Base-by-base conservation (phyloP, 768 basidiomycete species). In the Cantharellus anzutake region DNA sequence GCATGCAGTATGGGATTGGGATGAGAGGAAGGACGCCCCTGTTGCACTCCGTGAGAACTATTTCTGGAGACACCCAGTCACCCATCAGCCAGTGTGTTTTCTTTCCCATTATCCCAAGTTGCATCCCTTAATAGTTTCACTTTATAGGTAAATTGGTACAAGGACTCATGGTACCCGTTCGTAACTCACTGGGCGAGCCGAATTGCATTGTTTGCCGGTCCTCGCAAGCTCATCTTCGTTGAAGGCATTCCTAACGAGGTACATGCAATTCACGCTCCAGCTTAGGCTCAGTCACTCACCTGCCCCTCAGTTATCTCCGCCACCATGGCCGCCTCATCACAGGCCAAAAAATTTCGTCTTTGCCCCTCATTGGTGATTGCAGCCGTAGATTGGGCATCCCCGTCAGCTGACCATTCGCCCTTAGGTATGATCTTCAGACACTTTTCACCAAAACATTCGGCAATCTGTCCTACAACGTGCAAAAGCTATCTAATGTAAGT, bases 231-330 rank as follows among this genome's bases (percentile, higher is more conserved):
- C 59, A 69, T 84, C 0, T 87, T 94, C 63, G 75, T 83, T 0
- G 94, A 94, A 65, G 78, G 84, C 16, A 85, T 99, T 63, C 94
- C 96, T 4, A 99, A 99, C 65, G 94, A 99, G 74, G 89, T 89
- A 58, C 20, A 64, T 51, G 51, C 29, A 4, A 2, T 3, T 39
- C 16, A 3, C 51, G 42, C 42, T 14, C 48, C 50, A 4, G n/a
- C 5, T 34, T 55, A 38, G 4, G 38, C 61, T 20, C 5, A 41
- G 20, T 55, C 57, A 3, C 35, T 56, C n/a, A 51, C 2, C 29
- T 29, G n/a, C 4, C 58, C n/a, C 59, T 55, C 38, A 93, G 88
- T 86, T 84, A 66, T 92, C 87, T 66, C 84, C 89, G 0, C 64
- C 78, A 1, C 79, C 80, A 0, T 96, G 86, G 83, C 85, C 83